Evolutionary conservation across 2,329 filamentous ascomycete species (phyloP).

Genomic region (Talaromyces sp.): DNA sequence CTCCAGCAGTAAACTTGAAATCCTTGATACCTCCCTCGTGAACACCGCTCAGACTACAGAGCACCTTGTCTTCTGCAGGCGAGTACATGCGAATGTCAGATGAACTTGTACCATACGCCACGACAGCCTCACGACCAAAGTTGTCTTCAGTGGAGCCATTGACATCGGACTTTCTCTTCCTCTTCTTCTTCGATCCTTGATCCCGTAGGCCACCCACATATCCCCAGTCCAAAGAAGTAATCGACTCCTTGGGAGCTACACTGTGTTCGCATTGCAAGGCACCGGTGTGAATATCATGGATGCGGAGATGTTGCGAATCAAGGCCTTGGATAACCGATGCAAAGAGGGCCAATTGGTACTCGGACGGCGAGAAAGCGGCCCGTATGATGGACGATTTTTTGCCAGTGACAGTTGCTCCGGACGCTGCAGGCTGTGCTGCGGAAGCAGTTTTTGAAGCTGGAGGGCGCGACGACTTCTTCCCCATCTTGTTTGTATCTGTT

Average conservation of each 20-base stretch:
- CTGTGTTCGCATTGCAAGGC: slow-evolving; percentile 51
- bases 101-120: slow-evolving; percentile 49
- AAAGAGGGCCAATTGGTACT: slow-evolving; percentile 51
- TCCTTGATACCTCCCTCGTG: slow-evolving; percentile 50
- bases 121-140: slow-evolving; percentile 31
- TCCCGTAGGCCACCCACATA: slow-evolving; percentile 40
- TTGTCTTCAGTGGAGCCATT: slow-evolving; percentile 40
- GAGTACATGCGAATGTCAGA: slow-evolving; percentile 52
- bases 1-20: slow-evolving; percentile 49
- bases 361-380: slow-evolving; percentile 50
- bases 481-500: slow-evolving; percentile 35
- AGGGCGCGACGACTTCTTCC: slow-evolving; percentile 44
- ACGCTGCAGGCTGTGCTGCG: slow-evolving; percentile 37
- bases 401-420: slow-evolving; percentile 35
- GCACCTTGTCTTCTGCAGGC: slow-evolving; percentile 46
- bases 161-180: slow-evolving; percentile 45
- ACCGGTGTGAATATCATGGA: slow-evolving; percentile 51
- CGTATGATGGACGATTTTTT: slow-evolving; percentile 49
- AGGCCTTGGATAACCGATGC: slow-evolving; percentile 54
- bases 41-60: slow-evolving; percentile 43
- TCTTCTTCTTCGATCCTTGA: slow-evolving; percentile 48
- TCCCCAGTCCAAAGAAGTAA: slow-evolving; percentile 53
- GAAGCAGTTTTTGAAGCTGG: slow-evolving; percentile 46
- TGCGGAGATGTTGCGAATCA: slow-evolving; percentile 51
- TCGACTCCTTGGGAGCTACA: slow-evolving; percentile 44